Percentiles rank a stretch among this genome's conserved stretches.
These are phyloP conservation scores for Chlamydomonas incerta DNA, from an alignment of 139 green algal genomes.

Conservation along the genomic window DNA sequence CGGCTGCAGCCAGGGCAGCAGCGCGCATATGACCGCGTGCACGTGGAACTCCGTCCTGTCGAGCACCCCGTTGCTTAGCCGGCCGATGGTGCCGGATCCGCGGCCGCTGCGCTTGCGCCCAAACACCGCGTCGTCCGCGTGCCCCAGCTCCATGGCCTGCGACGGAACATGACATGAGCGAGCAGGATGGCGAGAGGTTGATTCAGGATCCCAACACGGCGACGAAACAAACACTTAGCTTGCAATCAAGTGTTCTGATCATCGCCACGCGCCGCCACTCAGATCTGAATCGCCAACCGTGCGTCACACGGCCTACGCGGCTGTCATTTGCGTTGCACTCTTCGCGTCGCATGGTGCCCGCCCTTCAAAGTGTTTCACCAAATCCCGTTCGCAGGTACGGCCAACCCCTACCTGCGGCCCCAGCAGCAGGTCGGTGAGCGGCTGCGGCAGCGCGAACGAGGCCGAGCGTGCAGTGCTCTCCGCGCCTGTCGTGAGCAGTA, in stretches of 20 bases:
- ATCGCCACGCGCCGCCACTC: too few species aligned
- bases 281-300: too few species aligned
- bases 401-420: not conserved
- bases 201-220: too few species aligned
- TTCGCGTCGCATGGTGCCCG: too few species aligned
- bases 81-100: constrained; percentile 58
- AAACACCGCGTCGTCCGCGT: constrained; percentile 42
- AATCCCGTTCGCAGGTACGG: too few species aligned
- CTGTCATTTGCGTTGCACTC: too few species aligned
- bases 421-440: constrained; percentile 7
- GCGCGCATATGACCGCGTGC: constrained; percentile 36
- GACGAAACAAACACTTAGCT: too few species aligned
- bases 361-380: too few species aligned
- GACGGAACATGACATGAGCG: too few species aligned
- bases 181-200: too few species aligned
- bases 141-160: constrained; percentile 33
- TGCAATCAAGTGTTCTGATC: too few species aligned
- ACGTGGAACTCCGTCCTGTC: constrained; percentile 52
- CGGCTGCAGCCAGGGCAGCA: constrained; percentile 55
- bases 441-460: constrained; percentile 35
- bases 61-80: constrained; percentile 41
- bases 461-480: constrained; percentile 37
- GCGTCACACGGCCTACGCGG: too few species aligned
- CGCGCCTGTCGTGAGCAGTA: constrained; percentile 1
- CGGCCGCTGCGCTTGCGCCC: constrained; percentile 37